phyloP scores from a whole-genome alignment of 2,329 filamentous ascomycete species.

The Aspergillus jensenii region DNA sequence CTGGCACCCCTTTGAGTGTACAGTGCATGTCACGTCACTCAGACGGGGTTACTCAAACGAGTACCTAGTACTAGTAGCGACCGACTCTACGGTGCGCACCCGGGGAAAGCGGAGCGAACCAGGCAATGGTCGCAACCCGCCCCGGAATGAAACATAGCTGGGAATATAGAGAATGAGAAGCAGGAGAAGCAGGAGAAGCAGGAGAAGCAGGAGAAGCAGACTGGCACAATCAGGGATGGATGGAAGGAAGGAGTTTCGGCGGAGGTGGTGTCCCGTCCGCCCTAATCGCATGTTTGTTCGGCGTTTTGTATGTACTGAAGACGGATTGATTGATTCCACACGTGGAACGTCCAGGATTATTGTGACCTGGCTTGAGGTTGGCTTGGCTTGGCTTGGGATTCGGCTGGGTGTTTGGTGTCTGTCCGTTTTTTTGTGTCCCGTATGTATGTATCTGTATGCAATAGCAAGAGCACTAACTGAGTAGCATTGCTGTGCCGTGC shows the following conservation, averaged over 20 bases:
- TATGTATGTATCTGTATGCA: background rate
- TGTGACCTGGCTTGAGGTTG: background rate
- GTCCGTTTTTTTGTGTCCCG: background rate
- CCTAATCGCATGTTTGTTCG: conserved; percentile 9
- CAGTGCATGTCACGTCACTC: background rate
- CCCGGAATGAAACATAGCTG: too few relatives aligned
- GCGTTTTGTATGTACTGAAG: conserved; percentile 5
- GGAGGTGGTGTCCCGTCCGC: background rate
- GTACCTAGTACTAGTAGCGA: too few relatives aligned
- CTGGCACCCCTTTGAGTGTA: too few relatives aligned
- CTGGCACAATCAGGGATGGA: background rate
- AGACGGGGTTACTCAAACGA: background rate
- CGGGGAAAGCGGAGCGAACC: too few relatives aligned
- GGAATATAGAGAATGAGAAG: too few relatives aligned
- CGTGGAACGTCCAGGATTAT: conserved; percentile 10
- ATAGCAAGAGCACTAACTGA: background rate
- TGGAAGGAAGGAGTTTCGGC: background rate
- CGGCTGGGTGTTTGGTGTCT: conserved; percentile 3
- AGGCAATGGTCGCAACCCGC: too few relatives aligned
- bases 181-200: background rate
- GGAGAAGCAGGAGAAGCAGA: background rate
- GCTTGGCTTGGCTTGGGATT: background rate
- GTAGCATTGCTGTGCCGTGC: background rate
- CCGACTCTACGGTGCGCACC: background rate
- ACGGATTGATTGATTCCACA: conserved; percentile 14